Evolutionary conservation across 2,329 filamentous ascomycete genomes (phyloP), one percentile per base, ranked within the genome.

Genomic region (Pseudogymnoascus sp.): DNA sequence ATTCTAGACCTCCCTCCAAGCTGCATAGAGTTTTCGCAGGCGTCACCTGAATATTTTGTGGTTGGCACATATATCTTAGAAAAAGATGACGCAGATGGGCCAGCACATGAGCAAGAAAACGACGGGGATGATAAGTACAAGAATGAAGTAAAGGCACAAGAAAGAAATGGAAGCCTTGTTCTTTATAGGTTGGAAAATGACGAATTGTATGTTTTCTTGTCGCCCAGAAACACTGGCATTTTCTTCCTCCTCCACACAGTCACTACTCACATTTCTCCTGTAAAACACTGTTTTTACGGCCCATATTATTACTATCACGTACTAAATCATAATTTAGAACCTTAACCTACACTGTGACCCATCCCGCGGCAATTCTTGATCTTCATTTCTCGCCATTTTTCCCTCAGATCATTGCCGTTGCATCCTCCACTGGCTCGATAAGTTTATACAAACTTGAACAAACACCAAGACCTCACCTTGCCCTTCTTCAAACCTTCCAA

Each of bases 31-130:
- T 91, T 92, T 70, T 89, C 85, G 67, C 85, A 86, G 1, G 74
- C 76, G 0, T 73, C 85, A 65, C 83, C 85, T 0, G 77, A 85
- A 0, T 85, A 88, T 71, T 87, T 96, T 68, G 80, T 96, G 0
- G 83, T 96, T 60, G 93, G 93, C 41, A 96, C 93, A 1, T 97
- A 97, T 75, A 85, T 89, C 67, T 81, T 96, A 28, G 79, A 92
- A 67, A 81, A 81, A 66, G 73, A 79, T 61, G 62, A 71, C 1
- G 66, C 64, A 31, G 65, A 68, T 6, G 68, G 65, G 13, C 1
- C 13, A 11, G 14, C 25, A 25, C 14, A 37, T 41, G 39, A 61
- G 6, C 34, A 61, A 43, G 21, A 61, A 25, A 43, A 19, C 60
- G 60, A 61, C n/a, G 60, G n/a, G 60, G 60, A 61, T 25, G 34